Base-by-base conservation (phyloP, 1,284 basidiomycete species). In the Sporisorium reilianum region DNA sequence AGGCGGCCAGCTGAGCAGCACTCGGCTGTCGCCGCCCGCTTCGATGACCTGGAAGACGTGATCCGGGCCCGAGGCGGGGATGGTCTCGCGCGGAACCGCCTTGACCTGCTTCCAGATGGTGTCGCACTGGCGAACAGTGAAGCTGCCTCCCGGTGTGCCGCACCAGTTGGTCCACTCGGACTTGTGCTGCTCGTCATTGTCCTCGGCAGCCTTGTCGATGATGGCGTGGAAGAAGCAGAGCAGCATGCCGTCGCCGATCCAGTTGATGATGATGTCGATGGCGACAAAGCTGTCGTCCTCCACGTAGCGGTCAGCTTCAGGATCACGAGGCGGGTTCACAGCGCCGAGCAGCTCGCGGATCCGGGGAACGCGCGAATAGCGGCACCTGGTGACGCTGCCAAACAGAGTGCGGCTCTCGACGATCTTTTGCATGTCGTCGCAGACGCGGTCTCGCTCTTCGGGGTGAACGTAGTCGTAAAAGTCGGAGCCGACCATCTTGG, bases 151-250 rank as follows among this genome's bases (percentile, higher is more conserved):
- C 1, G 83, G 90, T 0, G 93, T 94, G 58, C 94, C 94, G 85
- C 95, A 98, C 91, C 92, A 97, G 85, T 97, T 97, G 11, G 93
- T 89, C 95, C 95, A 97, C 38, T 88, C 87, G 1, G 91, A 91
- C 85, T 92, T 92, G 80, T 89, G 84, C 52, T 86, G 84, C 81
- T 91, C 90, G 84, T 96, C 92, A 80, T 94, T 94, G 88, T 97
- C 94, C 57, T 86, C 86, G n/a, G 91, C 89, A 45, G 87, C 85
- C 64, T 86, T 86, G 79, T 88, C 87, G 58, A 89, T 89, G 61
- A 92, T 90, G 30, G 94, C 93, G 81, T 99, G 95, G 75, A 97
- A 92, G 88, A 99, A 99, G 82, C 94, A 95, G 16, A 99, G 88
- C 42, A 96, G 91, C 79, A 98, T 88, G 40, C 92, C 92, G 60